Conservation (phyloP, 2,329 filamentous ascomycete species). For the Ceratocystis colombiana region DNA sequence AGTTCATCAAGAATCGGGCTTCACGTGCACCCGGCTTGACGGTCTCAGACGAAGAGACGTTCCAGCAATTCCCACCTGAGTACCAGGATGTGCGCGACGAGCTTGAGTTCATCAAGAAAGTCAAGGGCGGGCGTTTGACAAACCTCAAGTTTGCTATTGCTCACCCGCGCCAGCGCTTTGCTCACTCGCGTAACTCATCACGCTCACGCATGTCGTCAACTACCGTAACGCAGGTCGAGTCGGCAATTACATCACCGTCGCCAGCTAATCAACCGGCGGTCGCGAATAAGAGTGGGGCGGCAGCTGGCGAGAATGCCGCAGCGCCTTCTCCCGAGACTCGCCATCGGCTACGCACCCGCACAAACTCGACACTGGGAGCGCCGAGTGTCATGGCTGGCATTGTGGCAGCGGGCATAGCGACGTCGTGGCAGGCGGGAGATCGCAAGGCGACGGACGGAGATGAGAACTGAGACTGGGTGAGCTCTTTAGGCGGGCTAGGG, state of each 20-base stretch:
- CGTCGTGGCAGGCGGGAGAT: slow-evolving; percentile 65
- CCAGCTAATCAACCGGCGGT: slow-evolving; percentile 40
- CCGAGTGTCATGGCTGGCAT: slow-evolving; percentile 76
- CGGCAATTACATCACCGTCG: slow-evolving; percentile 45
- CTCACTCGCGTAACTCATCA: slow-evolving; percentile 49
- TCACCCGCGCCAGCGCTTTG: slow-evolving; percentile 51
- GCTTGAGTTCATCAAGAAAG: slow-evolving; percentile 65
- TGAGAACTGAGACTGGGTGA: slow-evolving; percentile 18
- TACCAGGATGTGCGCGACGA: slow-evolving; percentile 69
- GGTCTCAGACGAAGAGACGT: slow-evolving; percentile 56
- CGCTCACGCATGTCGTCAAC: slow-evolving; percentile 51
- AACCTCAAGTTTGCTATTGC: slow-evolving; percentile 68
- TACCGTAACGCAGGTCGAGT: slow-evolving; percentile 36
- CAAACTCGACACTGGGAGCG: slow-evolving; percentile 62
- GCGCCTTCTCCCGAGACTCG: slow-evolving; percentile 32
- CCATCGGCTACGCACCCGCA: slow-evolving; percentile 54
- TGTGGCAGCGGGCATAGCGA: slow-evolving; percentile 64
- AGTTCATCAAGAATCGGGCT: slow-evolving; percentile 42
- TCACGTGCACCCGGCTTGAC: slow-evolving; percentile 45
- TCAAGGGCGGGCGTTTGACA: slow-evolving; percentile 74
- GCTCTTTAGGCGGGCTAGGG: too few relatives aligned
- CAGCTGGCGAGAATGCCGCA: slow-evolving; percentile 30
- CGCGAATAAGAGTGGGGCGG: slow-evolving; percentile 42
- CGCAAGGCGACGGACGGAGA: slow-evolving; percentile 33
- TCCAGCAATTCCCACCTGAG: slow-evolving; percentile 58